phyloP scores from a whole-genome alignment of 148 eudicot genomes.

The Rhododendron ovatum region DNA sequence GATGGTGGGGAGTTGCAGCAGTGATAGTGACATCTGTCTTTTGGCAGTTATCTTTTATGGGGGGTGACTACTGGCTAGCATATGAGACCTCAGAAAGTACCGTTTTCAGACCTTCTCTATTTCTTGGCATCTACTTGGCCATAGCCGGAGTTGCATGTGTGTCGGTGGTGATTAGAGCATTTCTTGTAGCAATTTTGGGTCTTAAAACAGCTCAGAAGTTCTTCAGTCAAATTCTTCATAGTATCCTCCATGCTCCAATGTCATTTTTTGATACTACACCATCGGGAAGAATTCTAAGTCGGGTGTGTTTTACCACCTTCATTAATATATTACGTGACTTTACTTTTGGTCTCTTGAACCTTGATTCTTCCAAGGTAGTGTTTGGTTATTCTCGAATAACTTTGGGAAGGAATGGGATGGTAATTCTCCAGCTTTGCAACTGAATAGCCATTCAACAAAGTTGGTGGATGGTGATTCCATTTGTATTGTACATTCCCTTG shows the following conservation, averaged over 20 bases:
- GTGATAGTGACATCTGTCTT: conserved; percentile 32
- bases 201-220: conserved; percentile 54
- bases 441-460: not conserved
- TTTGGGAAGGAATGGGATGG: not conserved
- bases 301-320: conserved; percentile 31
- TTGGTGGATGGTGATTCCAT: not conserved
- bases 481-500: not conserved
- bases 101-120: conserved; percentile 32
- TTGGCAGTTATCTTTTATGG: conserved; percentile 40
- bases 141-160: conserved; percentile 31
- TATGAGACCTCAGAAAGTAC: conserved; percentile 44
- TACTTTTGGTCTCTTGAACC: not conserved
- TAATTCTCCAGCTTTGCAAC: not conserved
- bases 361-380: not conserved
- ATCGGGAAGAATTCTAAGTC: conserved; percentile 57
- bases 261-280: conserved; percentile 74
- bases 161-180: conserved; percentile 27
- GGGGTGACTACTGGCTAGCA: conserved; percentile 61
- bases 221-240: conserved; percentile 39
- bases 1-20: conserved; percentile 57
- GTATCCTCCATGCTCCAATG: conserved; percentile 67
- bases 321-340: not conserved
- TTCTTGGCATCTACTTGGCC: conserved; percentile 34
- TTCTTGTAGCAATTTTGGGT: conserved; percentile 33
- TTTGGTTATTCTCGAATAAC: not conserved